These are phyloP conservation scores for Musa itinerans DNA, from an alignment of 176 grass and related monocot species.

Conservation along the genomic window DNA sequence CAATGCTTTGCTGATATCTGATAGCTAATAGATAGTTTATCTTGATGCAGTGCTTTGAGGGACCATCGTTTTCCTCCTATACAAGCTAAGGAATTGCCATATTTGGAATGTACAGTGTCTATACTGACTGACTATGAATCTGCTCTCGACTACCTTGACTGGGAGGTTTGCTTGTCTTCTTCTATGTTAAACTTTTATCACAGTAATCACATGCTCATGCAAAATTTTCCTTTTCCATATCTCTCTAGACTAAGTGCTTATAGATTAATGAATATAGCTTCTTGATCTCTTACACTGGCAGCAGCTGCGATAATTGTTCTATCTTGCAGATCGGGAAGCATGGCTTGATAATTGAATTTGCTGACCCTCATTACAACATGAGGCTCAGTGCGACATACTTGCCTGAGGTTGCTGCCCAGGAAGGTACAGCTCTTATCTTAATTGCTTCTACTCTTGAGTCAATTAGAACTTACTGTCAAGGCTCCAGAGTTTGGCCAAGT, in stretches of 20 bases:
- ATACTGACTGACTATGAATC: slow-evolving; percentile 72
- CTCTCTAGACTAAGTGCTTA: background rate
- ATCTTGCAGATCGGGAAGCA: slow-evolving; percentile 73
- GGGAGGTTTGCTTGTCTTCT: slow-evolving; percentile 51
- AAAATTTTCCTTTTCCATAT: background rate
- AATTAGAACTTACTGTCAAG: background rate
- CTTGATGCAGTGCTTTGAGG: slow-evolving; percentile 68
- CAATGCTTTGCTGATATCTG: background rate
- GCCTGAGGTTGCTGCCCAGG: slow-evolving; percentile 85
- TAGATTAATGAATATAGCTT: background rate
- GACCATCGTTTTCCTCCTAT: slow-evolving; percentile 85
- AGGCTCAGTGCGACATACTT: slow-evolving; percentile 85
- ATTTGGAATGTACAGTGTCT: slow-evolving; percentile 96
- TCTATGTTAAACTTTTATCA: background rate
- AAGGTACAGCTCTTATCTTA: slow-evolving; percentile 39
- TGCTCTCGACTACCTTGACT: slow-evolving; percentile 76
- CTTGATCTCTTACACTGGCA: background rate
- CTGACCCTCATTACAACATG: slow-evolving; percentile 61
- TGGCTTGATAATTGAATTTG: slow-evolving; percentile 97
- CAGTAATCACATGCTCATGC: background rate
- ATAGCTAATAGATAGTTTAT: background rate
- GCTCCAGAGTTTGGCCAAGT: background rate
- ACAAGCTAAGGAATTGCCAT: slow-evolving; percentile 75
- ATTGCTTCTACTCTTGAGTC: background rate
- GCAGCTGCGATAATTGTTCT: background rate